Evolutionary conservation across 2,329 filamentous ascomycete genomes (phyloP), one percentile per base, ranked within the genome.

Genomic region (Sclerotinia glacialis): DNA sequence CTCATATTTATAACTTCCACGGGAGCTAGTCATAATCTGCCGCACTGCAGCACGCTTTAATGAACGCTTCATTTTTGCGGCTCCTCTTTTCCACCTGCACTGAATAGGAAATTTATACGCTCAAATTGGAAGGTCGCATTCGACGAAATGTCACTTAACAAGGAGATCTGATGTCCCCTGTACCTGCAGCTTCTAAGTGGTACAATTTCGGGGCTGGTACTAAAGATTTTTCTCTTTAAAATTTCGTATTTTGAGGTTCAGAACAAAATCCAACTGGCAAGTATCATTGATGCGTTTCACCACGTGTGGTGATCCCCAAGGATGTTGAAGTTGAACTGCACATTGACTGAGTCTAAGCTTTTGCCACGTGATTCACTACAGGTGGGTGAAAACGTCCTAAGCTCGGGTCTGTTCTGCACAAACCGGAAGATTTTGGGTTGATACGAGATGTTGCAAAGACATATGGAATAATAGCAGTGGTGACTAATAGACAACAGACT

Each of bases 1-100:
- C 18, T 70, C 69, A 68, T 74, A 73, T 64, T 70, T 73, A 70
- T 71, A 65, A 14, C 14, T 23, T 37, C 64, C 52, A 23, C 64
- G 42, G 12, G 37, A 16, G n/a, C 52, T 26, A 16, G 23, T 53
- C 52, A 47, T 58, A 49, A 21, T 28, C 8, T 31, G n/a, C 5
- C 40, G 31, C 37, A 31, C 40, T 12, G 49, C 67, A 42, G 60
- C 31, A n/a, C 54, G 59, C 34, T 65, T 64, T 47, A 69, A n/a
- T 65, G 59, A 44, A 28, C 66, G 56, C 44, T 68, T 67, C 67
- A 71, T 71, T 40, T 44, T 69, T 52, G 49, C 59, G 42, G 12
- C 54, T 52, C 28, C 67, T 8, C 40, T 34, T 12, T 44, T 52
- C 23, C 37, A 23, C 56, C 12, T 26, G 21, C 28, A 18, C 5